These are phyloP conservation scores for Pisolithus thermaeus DNA, from an alignment of 1,284 basidiomycete species.

Conservation along the genomic window DNA sequence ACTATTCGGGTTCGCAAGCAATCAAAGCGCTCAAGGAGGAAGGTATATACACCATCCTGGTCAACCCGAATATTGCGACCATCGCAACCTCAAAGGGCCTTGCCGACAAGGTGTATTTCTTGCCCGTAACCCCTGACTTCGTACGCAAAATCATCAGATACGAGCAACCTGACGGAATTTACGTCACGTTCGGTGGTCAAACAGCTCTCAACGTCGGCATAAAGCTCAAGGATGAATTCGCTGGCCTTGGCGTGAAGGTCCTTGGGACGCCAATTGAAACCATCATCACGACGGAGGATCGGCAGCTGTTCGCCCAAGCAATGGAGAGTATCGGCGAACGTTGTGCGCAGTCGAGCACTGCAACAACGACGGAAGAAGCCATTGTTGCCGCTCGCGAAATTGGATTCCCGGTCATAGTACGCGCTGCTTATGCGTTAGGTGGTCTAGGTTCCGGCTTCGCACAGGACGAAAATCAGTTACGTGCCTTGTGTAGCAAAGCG, in stretches of 20 bases:
- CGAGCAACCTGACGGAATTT: conserved; percentile 98
- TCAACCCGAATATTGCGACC: conserved; percentile 99
- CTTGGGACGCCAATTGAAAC: conserved; percentile 97
- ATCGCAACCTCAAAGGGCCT: conserved; percentile 97
- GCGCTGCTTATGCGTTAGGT: conserved; percentile 94
- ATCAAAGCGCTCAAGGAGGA: conserved; percentile 99
- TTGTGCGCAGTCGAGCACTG: conserved; percentile 85
- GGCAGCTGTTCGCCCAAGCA: conserved; percentile 90
- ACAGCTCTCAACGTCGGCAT: conserved; percentile 97
- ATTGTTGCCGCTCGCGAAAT: conserved; percentile 79
- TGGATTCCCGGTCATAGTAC: conserved; percentile 96
- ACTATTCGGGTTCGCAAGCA: conserved; percentile 98
- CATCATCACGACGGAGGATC: conserved; percentile 95
- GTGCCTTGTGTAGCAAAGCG: conserved; percentile 85
- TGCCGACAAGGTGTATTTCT: conserved; percentile 98
- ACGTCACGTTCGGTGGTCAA: conserved; percentile 98
- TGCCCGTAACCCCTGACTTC: conserved; percentile 97
- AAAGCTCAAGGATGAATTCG: conserved; percentile 96
- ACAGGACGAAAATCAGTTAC: conserved; percentile 81
- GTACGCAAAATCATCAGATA: conserved; percentile 97
- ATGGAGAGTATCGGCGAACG: conserved; percentile 97
- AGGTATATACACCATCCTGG: conserved; percentile 96
- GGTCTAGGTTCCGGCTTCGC: conserved; percentile 96
- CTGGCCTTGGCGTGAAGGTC: conserved; percentile 81
- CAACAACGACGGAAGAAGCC: conserved; percentile 83